A percentile compares a stretch with the other conserved stretches of the same genome.
Evolutionary conservation across 352 stramenopile species (phyloP).

Genomic region (Phytopythium vexans): DNA sequence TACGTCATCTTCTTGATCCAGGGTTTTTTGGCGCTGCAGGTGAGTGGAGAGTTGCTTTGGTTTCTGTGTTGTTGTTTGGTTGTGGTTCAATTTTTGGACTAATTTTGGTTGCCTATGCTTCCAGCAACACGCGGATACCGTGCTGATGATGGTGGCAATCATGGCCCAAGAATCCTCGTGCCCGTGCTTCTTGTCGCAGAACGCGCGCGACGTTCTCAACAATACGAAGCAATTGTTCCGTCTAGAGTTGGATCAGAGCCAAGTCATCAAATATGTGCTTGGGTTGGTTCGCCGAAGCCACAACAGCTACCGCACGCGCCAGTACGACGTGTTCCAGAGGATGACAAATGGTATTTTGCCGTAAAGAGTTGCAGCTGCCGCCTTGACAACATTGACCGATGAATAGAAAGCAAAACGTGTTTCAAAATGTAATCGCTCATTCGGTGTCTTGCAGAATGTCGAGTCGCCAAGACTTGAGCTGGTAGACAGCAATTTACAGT

Average conservation of each 20-base stretch:
- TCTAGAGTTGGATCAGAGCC: slow-evolving; percentile 75
- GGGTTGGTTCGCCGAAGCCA: slow-evolving; percentile 88
- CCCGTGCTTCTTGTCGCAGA: slow-evolving; percentile 91
- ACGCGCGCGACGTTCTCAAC: slow-evolving; percentile 71
- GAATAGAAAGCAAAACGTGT: slow-evolving; percentile 2
- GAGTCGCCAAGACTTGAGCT: too few relatives aligned
- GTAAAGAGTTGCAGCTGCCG: slow-evolving; percentile 15
- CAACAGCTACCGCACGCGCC: slow-evolving; percentile 87
- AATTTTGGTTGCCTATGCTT: too few relatives aligned
- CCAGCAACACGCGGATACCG: slow-evolving; percentile 89
- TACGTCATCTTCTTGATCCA: slow-evolving; percentile 98
- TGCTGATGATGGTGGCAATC: slow-evolving; percentile 96
- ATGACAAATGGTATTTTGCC: slow-evolving; percentile 91
- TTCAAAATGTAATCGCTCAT: too few relatives aligned
- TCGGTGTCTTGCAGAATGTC: too few relatives aligned
- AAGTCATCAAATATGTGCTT: slow-evolving; percentile 89
- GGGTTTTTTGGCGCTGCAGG: slow-evolving; percentile 95
- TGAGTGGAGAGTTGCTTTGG: slow-evolving; percentile 16
- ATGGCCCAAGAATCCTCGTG: slow-evolving; percentile 95
- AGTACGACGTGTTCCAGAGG: slow-evolving; percentile 92
- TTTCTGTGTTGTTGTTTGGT: not conserved
- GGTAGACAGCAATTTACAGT: slow-evolving; percentile 8
- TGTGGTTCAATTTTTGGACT: slow-evolving; percentile 5
- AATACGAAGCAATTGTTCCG: slow-evolving; percentile 78
- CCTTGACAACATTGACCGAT: slow-evolving; percentile 1